Evolutionary conservation across 2,329 filamentous ascomycete genomes (phyloP).

Genomic region (Paecilomyces variotii): DNA sequence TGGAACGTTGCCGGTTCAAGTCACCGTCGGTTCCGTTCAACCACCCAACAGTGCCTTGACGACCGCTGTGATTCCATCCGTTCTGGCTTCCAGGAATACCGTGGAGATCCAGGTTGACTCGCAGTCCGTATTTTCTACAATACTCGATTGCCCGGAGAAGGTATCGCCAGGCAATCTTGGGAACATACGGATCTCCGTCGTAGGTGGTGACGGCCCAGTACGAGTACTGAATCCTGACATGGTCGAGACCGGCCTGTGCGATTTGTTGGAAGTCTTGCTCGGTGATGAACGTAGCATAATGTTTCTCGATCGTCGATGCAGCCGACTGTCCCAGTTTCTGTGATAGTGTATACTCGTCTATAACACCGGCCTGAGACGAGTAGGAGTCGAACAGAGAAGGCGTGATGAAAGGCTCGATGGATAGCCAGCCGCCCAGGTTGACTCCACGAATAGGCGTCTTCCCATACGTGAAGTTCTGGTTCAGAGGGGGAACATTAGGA

Average conservation of each 20-base stretch:
- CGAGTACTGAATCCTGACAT: constrained; percentile 89
- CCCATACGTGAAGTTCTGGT: constrained; percentile 70
- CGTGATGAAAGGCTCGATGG: constrained; percentile 89
- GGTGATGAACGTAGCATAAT: constrained; percentile 83
- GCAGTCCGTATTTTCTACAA: constrained; percentile 81
- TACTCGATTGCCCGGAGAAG: constrained; percentile 89
- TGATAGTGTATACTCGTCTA: constrained; percentile 83
- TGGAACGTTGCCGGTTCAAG: constrained; percentile 68
- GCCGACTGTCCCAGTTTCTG: constrained; percentile 59
- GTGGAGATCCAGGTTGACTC: constrained; percentile 89
- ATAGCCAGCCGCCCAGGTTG: constrained; percentile 90
- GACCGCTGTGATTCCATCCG: constrained; percentile 94
- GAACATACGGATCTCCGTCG: constrained; percentile 77
- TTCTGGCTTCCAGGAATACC: constrained; percentile 91
- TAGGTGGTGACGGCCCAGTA: constrained; percentile 93
- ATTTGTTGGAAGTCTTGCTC: constrained; percentile 81
- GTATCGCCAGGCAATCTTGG: constrained; percentile 85
- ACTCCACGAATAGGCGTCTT: constrained; percentile 77
- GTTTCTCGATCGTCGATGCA: constrained; percentile 69
- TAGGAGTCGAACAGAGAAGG: constrained; percentile 78
- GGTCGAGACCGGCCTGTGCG: constrained; percentile 78
- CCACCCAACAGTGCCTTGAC: constrained; percentile 74
- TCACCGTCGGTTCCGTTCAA: constrained; percentile 80
- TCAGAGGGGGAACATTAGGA: constrained; percentile 66
- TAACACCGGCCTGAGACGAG: constrained; percentile 51